phyloP scores from a whole-genome alignment of 73 alveolate species.

The Durusdinium trenchii region DNA sequence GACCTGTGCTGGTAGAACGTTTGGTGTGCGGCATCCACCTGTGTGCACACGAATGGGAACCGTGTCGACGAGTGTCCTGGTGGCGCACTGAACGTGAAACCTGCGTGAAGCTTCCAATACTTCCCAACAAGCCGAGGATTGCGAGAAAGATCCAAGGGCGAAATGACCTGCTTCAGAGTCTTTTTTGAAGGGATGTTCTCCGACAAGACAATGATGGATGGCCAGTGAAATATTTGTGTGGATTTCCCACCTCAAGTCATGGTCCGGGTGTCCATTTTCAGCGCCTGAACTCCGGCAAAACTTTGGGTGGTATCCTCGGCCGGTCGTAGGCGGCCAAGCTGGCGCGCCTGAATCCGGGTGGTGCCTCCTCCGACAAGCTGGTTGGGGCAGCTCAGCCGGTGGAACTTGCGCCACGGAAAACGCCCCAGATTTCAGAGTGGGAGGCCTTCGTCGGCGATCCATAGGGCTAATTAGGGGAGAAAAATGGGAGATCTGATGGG shows the following conservation, averaged over 20 bases:
- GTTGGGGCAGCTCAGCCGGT: not conserved
- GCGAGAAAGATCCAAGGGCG: too few relatives aligned
- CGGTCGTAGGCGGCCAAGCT: slow-evolving; percentile 70
- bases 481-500: not conserved
- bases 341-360: slow-evolving; percentile 87
- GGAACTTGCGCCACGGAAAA: too few relatives aligned
- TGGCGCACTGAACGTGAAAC: too few relatives aligned
- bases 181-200: too few relatives aligned
- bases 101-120: too few relatives aligned
- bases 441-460: not conserved
- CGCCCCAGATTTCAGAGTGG: not conserved
- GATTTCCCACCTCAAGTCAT: not conserved
- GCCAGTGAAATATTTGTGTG: not conserved
- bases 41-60: too few relatives aligned
- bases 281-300: not conserved
- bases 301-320: not conserved
- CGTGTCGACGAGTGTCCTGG: too few relatives aligned
- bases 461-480: not conserved
- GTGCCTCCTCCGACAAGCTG: slow-evolving; percentile 66
- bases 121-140: too few relatives aligned
- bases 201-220: not conserved
- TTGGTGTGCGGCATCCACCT: too few relatives aligned
- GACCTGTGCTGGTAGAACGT: too few relatives aligned
- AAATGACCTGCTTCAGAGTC: too few relatives aligned
- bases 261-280: not conserved